Evolutionary conservation across 306 rosid genomes (phyloP).

Genomic region (Canavalia ensiformis): DNA sequence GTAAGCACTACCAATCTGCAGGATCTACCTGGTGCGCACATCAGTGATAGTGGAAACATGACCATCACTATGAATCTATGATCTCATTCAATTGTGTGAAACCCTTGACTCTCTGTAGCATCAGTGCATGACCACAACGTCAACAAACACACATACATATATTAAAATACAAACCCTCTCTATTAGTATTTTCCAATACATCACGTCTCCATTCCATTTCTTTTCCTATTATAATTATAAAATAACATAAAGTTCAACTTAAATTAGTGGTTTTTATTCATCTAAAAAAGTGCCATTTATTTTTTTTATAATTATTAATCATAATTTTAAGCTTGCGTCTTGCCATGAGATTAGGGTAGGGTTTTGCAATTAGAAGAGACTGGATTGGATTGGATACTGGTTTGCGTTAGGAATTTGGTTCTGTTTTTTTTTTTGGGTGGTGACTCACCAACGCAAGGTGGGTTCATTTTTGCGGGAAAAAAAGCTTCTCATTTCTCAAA

Average conservation of each 20-base stretch:
- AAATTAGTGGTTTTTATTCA: constrained; percentile 24
- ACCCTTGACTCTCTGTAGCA: constrained; percentile 57
- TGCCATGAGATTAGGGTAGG: constrained; percentile 40
- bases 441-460: constrained; percentile 29
- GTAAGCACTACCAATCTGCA: constrained; percentile 46
- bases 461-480: constrained; percentile 52
- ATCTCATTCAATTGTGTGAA: constrained; percentile 37
- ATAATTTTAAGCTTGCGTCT: constrained; percentile 54
- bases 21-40: constrained; percentile 71
- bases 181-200: background rate
- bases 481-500: constrained; percentile 38
- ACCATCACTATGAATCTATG: constrained; percentile 47
- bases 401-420: constrained; percentile 47
- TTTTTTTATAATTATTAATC: background rate
- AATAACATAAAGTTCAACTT: constrained; percentile 10
- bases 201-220: background rate
- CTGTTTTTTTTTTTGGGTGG: constrained; percentile 49
- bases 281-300: background rate
- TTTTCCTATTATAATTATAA: background rate
- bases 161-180: constrained; percentile 29
- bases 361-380: constrained; percentile 42
- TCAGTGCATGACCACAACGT: background rate
- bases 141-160: background rate
- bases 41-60: constrained; percentile 68
- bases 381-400: constrained; percentile 15